phyloP scores from a whole-genome alignment of 2,329 filamentous ascomycete species.

The Hypocreales sp. region DNA sequence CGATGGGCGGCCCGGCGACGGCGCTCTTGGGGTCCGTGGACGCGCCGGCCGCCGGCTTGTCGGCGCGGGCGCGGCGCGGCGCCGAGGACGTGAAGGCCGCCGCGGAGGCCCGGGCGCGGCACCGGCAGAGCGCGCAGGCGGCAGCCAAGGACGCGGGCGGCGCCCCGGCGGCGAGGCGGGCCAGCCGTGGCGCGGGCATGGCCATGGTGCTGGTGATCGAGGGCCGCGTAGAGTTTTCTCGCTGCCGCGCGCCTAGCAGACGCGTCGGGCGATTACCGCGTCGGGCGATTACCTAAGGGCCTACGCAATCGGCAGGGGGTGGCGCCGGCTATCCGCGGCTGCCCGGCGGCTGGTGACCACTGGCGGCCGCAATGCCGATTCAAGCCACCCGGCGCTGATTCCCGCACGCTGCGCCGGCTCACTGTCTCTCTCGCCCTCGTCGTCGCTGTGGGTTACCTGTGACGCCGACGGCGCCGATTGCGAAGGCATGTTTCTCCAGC shows the following conservation, averaged over 20 bases:
- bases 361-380: conserved; percentile 21
- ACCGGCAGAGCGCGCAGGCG: too few species aligned
- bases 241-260: too few species aligned
- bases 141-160: too few species aligned
- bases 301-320: too few species aligned
- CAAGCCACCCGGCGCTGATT: conserved; percentile 15
- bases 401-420: neutral
- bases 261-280: too few species aligned
- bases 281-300: too few species aligned
- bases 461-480: too few species aligned
- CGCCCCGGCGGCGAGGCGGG: conserved; percentile 7
- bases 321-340: conserved; percentile 21
- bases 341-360: conserved; percentile 10
- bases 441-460: too few species aligned
- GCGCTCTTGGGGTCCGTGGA: conserved; percentile 21
- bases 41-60: conserved; percentile 19
- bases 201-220: too few species aligned
- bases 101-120: too few species aligned
- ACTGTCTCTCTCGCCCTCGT: neutral
- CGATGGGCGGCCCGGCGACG: conserved; percentile 30
- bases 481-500: conserved; percentile 36
- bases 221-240: too few species aligned
- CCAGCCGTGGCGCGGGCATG: too few species aligned
- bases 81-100: conserved; percentile 32
- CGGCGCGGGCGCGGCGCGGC: conserved; percentile 11